Evolutionary conservation across 108 stramenopile species (phyloP).

Genomic region (Cyclostephanos invisitatus): DNA sequence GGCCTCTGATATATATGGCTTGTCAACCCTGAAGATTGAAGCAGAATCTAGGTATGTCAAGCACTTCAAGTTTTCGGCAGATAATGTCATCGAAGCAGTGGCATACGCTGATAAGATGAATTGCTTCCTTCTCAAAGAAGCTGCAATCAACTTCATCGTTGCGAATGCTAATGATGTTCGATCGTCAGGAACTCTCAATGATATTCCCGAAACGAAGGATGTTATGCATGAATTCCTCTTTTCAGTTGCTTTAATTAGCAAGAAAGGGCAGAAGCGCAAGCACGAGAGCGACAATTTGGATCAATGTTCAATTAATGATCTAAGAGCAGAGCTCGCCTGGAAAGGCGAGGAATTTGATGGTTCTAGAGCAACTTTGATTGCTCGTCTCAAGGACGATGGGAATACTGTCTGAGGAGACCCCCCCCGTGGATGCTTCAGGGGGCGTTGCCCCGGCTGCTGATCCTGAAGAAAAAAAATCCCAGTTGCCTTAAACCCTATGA

Average conservation of each 20-base stretch:
- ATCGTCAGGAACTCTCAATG: conserved; percentile 3
- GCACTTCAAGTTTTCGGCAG: background rate
- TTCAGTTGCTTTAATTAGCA: background rate
- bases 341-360: background rate
- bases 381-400: too few relatives aligned
- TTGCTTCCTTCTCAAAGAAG: conserved; percentile 22
- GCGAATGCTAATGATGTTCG: conserved; percentile 18
- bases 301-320: background rate
- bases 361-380: too few relatives aligned
- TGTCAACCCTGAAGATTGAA: conserved; percentile 26
- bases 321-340: background rate
- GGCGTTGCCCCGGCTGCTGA: too few relatives aligned
- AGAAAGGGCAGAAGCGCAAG: background rate
- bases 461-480: too few relatives aligned
- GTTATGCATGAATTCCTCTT: background rate
- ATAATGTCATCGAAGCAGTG: conserved; percentile 21
- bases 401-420: too few relatives aligned
- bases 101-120: conserved; percentile 28
- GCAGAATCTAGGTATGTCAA: conserved; percentile 28
- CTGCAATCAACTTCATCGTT: conserved; percentile 22
- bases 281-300: too few relatives aligned
- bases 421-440: too few relatives aligned
- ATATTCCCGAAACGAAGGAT: background rate
- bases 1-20: conserved; percentile 29
- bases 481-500: too few relatives aligned